Evolutionary conservation across 2,329 filamentous ascomycete genomes (phyloP).

Genomic region (Colletotrichum destructivum): DNA sequence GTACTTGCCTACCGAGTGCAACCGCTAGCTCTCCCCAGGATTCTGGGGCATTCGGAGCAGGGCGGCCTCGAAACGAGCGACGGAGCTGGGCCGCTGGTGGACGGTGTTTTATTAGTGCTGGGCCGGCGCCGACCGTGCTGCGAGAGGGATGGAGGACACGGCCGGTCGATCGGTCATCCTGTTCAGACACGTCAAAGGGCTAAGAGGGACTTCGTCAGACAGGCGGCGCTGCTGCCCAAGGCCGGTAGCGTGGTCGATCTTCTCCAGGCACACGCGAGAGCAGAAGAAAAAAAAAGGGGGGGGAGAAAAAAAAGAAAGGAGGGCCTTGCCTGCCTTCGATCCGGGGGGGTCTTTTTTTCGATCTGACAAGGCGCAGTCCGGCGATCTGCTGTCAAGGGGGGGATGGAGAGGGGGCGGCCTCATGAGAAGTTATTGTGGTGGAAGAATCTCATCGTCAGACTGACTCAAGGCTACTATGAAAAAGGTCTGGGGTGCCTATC

Average conservation of each 20-base stretch:
- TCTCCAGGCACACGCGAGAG: slow-evolving; percentile 13
- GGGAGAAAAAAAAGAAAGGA: not conserved
- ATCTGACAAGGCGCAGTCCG: slow-evolving; percentile 19
- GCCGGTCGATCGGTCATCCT: slow-evolving; percentile 11
- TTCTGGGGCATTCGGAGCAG: not conserved
- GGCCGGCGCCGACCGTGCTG: not conserved
- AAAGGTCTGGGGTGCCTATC: slow-evolving; percentile 7
- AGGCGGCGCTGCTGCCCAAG: slow-evolving; percentile 34
- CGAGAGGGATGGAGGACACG: slow-evolving; percentile 12
- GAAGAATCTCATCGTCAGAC: slow-evolving; percentile 1
- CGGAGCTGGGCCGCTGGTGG: not conserved
- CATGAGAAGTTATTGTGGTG: too few species aligned
- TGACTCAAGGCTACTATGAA: slow-evolving; percentile 10
- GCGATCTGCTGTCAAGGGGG: slow-evolving; percentile 23
- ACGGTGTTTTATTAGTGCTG: slow-evolving; percentile 3
- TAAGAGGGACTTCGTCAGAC: slow-evolving; percentile 15
- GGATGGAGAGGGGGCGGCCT: not conserved
- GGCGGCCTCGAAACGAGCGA: slow-evolving; percentile 5
- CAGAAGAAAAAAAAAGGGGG: not conserved
- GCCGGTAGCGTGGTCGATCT: slow-evolving; percentile 30
- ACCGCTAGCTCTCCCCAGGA: slow-evolving; percentile 17
- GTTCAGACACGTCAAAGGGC: slow-evolving; percentile 23
- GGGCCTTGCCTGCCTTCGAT: slow-evolving; percentile 6
- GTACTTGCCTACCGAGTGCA: not conserved
- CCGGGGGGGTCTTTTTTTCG: slow-evolving; percentile 17